Base-by-base conservation (phyloP, 495 filamentous ascomycete genomes). In the Aspergillus heteromorphus region DNA sequence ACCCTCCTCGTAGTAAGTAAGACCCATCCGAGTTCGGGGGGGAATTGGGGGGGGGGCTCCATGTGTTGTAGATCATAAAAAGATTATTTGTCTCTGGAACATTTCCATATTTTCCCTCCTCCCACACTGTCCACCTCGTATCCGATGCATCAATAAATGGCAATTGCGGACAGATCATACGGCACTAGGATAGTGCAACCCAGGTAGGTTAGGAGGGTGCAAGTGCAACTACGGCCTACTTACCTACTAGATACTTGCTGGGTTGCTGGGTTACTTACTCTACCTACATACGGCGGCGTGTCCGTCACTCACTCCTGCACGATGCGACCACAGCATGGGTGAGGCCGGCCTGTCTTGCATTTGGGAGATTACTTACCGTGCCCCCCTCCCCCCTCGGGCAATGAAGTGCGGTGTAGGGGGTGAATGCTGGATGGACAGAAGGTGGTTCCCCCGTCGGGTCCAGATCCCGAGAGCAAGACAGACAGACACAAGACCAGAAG, bases 61-160 rank as follows among this genome's bases (percentile, higher is more conserved):
- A 42, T 21, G 18, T 41, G 40, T 16, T 48, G 31, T 38, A n/a
- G 53, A 49, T 42, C 45, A 42, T 43, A 17, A 41, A n/a, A 17
- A 23, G 34, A 14, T 38, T 14, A 38, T 38, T 38, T 3, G 11
- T 1, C n/a, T 14, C 2, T 14, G 34, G n/a, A 38, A 38, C 11
- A 13, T 4, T 9, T 13, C n/a, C 11, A n/a, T n/a, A 4, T 38
- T 13, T 8, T 10, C 30, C 9, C 9, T 34, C 2, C 30, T 34
- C 2, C 34, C n/a, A 9, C 11, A 38, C 10, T 38, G 34, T 13
- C 34, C 11, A 4, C 34, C 3, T 38, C 34, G 34, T 38, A n/a
- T 38, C 13, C 34, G 11, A 38, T 13, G n/a, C 34, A 38, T 38
- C 34, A 38, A 38, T 38, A 38, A 38, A 38, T 38, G 13, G 34